A percentile compares a stretch with the other conserved stretches of the same genome.
These are phyloP conservation scores for Zygosaccharomyces kombuchaensis DNA, from an alignment of 805 yeast species.

Conservation along the genomic window DNA sequence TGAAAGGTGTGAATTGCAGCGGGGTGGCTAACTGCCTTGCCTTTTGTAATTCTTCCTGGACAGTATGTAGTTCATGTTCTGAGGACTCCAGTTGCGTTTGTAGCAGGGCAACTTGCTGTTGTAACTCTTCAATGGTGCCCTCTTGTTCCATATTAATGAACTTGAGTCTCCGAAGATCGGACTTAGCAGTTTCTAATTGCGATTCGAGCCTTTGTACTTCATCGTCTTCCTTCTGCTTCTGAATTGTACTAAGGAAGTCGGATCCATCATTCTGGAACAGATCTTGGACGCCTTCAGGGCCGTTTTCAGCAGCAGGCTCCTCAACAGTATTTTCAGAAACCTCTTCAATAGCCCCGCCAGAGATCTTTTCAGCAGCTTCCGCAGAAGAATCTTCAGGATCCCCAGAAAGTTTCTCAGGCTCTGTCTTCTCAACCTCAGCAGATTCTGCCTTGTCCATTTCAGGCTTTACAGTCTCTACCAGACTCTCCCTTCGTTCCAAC, in stretches of 20 bases:
- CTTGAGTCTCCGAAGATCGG: constrained; percentile 34
- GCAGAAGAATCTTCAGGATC: background rate
- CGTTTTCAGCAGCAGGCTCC: background rate
- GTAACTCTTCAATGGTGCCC: constrained; percentile 34
- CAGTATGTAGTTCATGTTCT: constrained; percentile 24
- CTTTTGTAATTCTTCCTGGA: constrained; percentile 26
- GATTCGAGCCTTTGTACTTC: constrained; percentile 36
- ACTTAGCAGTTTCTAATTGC: constrained; percentile 37
- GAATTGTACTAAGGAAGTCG: constrained; percentile 31
- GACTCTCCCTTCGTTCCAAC: constrained; percentile 27
- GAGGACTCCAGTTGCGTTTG: constrained; percentile 27
- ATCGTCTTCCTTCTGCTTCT: constrained; percentile 35
- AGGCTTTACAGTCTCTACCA: constrained; percentile 9
- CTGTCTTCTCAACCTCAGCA: constrained; percentile 7
- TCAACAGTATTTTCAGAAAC: background rate
- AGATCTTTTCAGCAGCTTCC: background rate
- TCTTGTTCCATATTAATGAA: constrained; percentile 35
- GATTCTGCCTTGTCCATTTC: constrained; percentile 16
- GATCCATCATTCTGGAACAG: constrained; percentile 12
- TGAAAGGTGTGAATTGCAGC: constrained; percentile 18
- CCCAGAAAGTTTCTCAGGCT: background rate
- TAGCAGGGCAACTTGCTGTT: constrained; percentile 35
- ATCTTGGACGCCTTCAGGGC: background rate
- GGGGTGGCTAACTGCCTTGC: constrained; percentile 18
- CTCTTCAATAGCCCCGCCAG: background rate